These are phyloP conservation scores for Straminergon stramineum DNA, from an alignment of 225 moss, liverwort and hornwort genomes.

Conservation along the genomic window DNA sequence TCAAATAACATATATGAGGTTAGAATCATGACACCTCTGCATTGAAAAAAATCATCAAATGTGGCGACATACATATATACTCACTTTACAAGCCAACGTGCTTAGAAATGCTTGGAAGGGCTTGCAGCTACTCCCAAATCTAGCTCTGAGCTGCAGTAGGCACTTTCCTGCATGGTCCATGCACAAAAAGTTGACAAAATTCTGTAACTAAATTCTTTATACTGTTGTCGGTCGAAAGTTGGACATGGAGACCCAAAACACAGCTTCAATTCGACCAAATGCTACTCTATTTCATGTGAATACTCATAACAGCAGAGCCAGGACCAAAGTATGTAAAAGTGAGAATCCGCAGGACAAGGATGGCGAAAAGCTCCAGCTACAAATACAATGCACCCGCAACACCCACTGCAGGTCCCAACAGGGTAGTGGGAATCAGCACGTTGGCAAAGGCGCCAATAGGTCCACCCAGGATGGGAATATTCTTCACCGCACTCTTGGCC, in stretches of 20 bases:
- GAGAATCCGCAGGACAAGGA: not conserved
- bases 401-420: slow-evolving; percentile 73
- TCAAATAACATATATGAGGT: not conserved
- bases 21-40: not conserved
- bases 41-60: not conserved
- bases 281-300: not conserved
- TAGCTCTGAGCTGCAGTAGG: not conserved
- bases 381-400: slow-evolving; percentile 79
- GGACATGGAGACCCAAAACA: not conserved
- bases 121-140: not conserved
- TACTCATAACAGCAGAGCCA: not conserved
- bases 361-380: slow-evolving; percentile 7
- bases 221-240: not conserved
- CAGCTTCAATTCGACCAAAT: not conserved
- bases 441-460: slow-evolving; percentile 53
- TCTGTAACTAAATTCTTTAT: not conserved
- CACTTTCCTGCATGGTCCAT: not conserved
- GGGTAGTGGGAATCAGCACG: slow-evolving; percentile 59
- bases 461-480: slow-evolving; percentile 63
- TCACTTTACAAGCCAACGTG: slow-evolving; percentile 6
- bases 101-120: slow-evolving; percentile 6
- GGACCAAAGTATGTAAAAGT: not conserved
- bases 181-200: not conserved
- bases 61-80: not conserved
- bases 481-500: slow-evolving; percentile 58